Conservation (phyloP, 768 basidiomycete species). For the Steccherinum ochraceum region DNA sequence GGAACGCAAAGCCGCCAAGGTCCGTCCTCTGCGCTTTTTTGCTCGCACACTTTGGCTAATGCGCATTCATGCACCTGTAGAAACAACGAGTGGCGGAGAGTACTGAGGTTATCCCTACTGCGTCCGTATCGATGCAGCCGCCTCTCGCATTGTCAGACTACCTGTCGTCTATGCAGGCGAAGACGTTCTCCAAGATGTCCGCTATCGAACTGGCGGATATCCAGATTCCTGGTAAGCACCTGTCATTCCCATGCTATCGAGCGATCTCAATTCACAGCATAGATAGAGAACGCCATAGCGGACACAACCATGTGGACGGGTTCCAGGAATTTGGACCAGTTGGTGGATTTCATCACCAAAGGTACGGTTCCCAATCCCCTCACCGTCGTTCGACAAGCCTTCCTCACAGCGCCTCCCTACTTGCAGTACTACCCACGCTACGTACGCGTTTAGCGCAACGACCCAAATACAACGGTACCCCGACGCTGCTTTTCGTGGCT, state of each 20-base stretch:
- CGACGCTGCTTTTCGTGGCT: conserved; percentile 79
- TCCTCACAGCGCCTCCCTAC: conserved; percentile 1
- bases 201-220: conserved; percentile 76
- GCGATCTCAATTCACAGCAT: conserved; percentile 27
- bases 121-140: conserved; percentile 50
- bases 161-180: conserved; percentile 59
- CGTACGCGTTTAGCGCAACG: conserved; percentile 66
- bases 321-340: conserved; percentile 61
- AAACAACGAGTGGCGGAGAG: conserved; percentile 57
- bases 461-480: conserved; percentile 76
- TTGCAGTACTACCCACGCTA: conserved; percentile 58
- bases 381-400: too few relatives aligned
- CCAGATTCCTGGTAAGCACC: conserved; percentile 65
- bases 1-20: conserved; percentile 68
- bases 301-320: conserved; percentile 74
- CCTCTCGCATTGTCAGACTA: conserved; percentile 56
- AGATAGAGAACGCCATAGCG: conserved; percentile 65
- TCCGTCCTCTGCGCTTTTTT: conserved; percentile 4
- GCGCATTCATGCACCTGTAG: conserved; percentile 29
- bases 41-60: not conserved
- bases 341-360: conserved; percentile 72
- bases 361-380: conserved; percentile 36
- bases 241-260: conserved; percentile 9
- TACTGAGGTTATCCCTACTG: conserved; percentile 27
- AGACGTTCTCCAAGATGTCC: conserved; percentile 62